phyloP scores from a whole-genome alignment of 805 yeast genomes.

The Candida nemodendra region DNA sequence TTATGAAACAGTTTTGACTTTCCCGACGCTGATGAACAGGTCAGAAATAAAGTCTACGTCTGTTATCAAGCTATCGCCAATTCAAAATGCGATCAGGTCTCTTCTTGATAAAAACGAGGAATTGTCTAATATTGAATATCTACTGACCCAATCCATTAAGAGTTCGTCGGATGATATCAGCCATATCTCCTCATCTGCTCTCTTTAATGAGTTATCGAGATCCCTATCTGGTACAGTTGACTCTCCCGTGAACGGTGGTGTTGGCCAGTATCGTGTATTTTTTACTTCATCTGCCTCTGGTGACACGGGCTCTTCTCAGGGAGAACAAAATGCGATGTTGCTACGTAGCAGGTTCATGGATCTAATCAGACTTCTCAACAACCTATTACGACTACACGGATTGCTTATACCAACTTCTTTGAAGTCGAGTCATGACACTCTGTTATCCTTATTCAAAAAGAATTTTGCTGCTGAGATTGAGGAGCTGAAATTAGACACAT shows the following conservation, averaged over 20 bases:
- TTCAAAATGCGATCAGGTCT: constrained; percentile 75
- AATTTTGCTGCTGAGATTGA: constrained; percentile 69
- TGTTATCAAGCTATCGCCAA: constrained; percentile 67
- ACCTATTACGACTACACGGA: constrained; percentile 70
- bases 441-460: constrained; percentile 59
- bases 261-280: constrained; percentile 75
- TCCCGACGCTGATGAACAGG: constrained; percentile 88
- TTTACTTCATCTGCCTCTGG: constrained; percentile 42
- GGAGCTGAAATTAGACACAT: constrained; percentile 34
- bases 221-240: constrained; percentile 83
- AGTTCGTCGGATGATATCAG: constrained; percentile 33
- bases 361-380: constrained; percentile 59
- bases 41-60: constrained; percentile 58
- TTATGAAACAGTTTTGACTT: constrained; percentile 68
- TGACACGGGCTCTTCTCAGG: constrained; percentile 18
- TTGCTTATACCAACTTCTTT: constrained; percentile 55
- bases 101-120: constrained; percentile 69
- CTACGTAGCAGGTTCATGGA: constrained; percentile 60
- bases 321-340: constrained; percentile 20
- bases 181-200: constrained; percentile 31
- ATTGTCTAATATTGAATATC: constrained; percentile 62
- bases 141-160: constrained; percentile 50
- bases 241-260: constrained; percentile 92
- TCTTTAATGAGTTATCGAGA: constrained; percentile 66
- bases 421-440: constrained; percentile 63